Base-by-base conservation (phyloP, 2,329 filamentous ascomycete species). In the Microsporum canis region DNA sequence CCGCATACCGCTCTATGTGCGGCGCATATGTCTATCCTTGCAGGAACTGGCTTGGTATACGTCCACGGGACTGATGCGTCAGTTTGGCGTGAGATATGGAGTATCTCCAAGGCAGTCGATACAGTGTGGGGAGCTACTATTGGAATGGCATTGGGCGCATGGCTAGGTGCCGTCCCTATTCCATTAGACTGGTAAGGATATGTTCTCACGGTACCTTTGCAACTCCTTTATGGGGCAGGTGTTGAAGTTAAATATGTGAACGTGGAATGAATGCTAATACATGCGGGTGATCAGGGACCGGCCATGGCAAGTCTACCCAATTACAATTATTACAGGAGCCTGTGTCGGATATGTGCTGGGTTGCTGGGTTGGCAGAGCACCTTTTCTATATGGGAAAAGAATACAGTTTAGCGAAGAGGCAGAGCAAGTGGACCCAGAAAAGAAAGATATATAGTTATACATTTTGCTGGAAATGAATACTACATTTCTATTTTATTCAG, bases 241-340 rank as follows among this genome's bases (percentile, higher is more conserved):
- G 3, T 29, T 45, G 3, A 3, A n/a, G 23, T 7, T 47, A 3
- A 8, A 3, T 31, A 62, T 45, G 55, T n/a, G 10, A 17, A 58
- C 17, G 4, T n/a, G 3, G 10, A n/a, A 29, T 3, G 8, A n/a
- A n/a, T 7, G 34, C 41, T 61, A 6, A 45, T 23, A 41, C 7
- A 51, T 43, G 7, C 5, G 43, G 27, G n/a, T 17, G 36, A 39
- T 12, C 65, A 82, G 80, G 82, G 94, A 99, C 73, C 85, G 94
- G n/a, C 91, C 95, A 68, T 99, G 94, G 94, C 94, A 99, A 82
- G 89, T 87, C 73, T 99, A 92, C 88, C 94, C 94, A 0, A 87
- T 97, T 56, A 99, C 94, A 0, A 88, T 99, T 62, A 76, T 97
- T 3, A 85, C 83, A 1, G 94, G 94, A 2, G 80, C 88, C 17